Percentiles rank a stretch among this genome's conserved stretches.
Conservation (phyloP, 2,329 filamentous ascomycete genomes). For the Monosporascus sp. region DNA sequence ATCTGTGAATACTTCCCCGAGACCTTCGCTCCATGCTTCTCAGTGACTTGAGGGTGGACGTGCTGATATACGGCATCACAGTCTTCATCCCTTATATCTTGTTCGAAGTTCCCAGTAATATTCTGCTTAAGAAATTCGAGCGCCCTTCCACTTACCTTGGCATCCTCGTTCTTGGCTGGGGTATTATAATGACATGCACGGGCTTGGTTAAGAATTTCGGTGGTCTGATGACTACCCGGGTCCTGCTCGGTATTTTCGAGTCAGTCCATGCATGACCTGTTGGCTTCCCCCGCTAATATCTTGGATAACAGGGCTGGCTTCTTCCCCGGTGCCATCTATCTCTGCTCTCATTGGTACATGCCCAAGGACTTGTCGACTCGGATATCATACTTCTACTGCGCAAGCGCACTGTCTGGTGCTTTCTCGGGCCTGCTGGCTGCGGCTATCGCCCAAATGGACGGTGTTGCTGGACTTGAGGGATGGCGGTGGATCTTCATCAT, state of each 20-base stretch:
- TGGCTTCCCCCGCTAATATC: not conserved
- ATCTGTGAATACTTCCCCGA: constrained; percentile 55
- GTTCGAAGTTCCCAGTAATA: constrained; percentile 58
- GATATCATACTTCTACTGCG: constrained; percentile 24
- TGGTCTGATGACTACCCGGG: constrained; percentile 20
- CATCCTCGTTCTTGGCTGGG: constrained; percentile 52
- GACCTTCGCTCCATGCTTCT: not conserved
- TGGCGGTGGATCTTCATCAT: constrained; percentile 45
- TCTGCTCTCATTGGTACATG: constrained; percentile 26
- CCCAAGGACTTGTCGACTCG: constrained; percentile 20
- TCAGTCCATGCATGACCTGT: not conserved
- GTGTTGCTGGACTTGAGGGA: constrained; percentile 37
- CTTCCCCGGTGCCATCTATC: constrained; percentile 23
- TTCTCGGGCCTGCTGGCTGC: constrained; percentile 45
- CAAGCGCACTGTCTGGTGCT: constrained; percentile 58
- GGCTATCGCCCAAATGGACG: constrained; percentile 42
- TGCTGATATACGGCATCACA: not conserved
- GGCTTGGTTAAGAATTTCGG: constrained; percentile 23
- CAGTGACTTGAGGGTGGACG: not conserved
- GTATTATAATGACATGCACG: constrained; percentile 20
- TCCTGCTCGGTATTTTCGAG: constrained; percentile 28
- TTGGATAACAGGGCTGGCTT: constrained; percentile 18
- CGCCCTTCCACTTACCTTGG: constrained; percentile 60
- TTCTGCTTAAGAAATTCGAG: constrained; percentile 55
- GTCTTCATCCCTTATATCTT: constrained; percentile 44